Evolutionary conservation across 306 rosid genomes (phyloP), one percentile per base, ranked within the genome.

Genomic region (Begonia peltatifolia): DNA sequence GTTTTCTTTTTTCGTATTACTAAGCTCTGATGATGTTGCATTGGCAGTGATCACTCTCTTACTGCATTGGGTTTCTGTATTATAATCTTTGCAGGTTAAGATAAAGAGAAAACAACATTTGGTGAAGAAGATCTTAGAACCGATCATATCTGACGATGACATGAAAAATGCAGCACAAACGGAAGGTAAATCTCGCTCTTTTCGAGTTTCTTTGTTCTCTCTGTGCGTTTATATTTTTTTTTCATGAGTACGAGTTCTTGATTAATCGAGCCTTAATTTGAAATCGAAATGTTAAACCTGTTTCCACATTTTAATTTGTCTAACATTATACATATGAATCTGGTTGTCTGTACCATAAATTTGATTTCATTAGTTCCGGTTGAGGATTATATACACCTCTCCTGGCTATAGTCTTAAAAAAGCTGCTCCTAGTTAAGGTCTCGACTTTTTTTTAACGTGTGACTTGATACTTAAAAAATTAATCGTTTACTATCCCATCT

Each of bases 21-120:
- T 30, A 44, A 44, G 2, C 14, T 10, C 42, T 16, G 11, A 9
- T 49, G 0, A n/a, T 20, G 9, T 35, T 46, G 14, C 43, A 11
- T 50, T 35, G 50, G 10, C 9, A 41, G 18, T 12, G 42, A 2
- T 60, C 14, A 17, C 38, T 9, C 38, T 12, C 17, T 42, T 35
- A 50, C 2, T 38, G 30, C 9, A 12, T 23, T 59, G 25, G 11
- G 46, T 14, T 60, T 12, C 20, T 30, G 16, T 56, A 12, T 6
- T 55, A 59, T 64, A 46, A 41, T 57, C 30, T 41, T 13, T 62
- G 22, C 77, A 79, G 82, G 68, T 72, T 14, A 68, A 75, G 73
- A 79, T 75, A 22, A 75, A 72, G 77, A 79, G 79, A 62, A 73
- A 57, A 70, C 74, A 69, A 43, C 72, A 68, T 52, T 60, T 76